These are phyloP conservation scores for Boletus edulis DNA, from an alignment of 768 basidiomycete genomes.

Conservation along the genomic window DNA sequence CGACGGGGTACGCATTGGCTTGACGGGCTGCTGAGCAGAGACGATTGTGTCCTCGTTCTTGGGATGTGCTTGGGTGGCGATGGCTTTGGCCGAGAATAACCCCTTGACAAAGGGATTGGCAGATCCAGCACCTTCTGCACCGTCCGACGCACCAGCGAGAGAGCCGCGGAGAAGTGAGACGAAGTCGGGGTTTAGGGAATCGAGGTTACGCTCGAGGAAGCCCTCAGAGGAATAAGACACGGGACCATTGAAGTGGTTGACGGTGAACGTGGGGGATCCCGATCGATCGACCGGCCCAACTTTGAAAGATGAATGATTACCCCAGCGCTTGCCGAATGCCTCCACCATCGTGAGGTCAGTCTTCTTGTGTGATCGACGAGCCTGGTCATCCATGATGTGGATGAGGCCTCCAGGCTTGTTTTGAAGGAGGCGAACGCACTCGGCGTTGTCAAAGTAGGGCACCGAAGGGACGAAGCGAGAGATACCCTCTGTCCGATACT, in stretches of 20 bases:
- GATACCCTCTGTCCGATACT: conserved; percentile 84
- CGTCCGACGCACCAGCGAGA: conserved; percentile 33
- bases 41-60: conserved; percentile 95
- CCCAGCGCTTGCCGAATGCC: conserved; percentile 92
- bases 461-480: conserved; percentile 63
- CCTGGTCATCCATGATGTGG: conserved; percentile 98
- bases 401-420: conserved; percentile 69
- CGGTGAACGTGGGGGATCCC: conserved; percentile 83
- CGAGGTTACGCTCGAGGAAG: conserved; percentile 87
- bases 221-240: conserved; percentile 90
- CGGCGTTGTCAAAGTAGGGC: conserved; percentile 87
- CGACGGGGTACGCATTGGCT: conserved; percentile 92
- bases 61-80: conserved; percentile 91
- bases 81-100: conserved; percentile 83
- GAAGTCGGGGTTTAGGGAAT: conserved; percentile 90
- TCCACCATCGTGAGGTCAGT: conserved; percentile 94
- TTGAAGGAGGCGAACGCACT: conserved; percentile 68
- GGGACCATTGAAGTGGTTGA: conserved; percentile 89
- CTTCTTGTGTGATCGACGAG: conserved; percentile 82
- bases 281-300: conserved; percentile 69
- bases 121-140: conserved; percentile 70
- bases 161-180: conserved; percentile 82
- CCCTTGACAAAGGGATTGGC: conserved; percentile 90
- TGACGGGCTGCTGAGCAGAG: conserved; percentile 87
- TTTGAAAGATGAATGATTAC: conserved; percentile 91